phyloP scores from a whole-genome alignment of 352 stramenopile species.

The Pythium periplocum region DNA sequence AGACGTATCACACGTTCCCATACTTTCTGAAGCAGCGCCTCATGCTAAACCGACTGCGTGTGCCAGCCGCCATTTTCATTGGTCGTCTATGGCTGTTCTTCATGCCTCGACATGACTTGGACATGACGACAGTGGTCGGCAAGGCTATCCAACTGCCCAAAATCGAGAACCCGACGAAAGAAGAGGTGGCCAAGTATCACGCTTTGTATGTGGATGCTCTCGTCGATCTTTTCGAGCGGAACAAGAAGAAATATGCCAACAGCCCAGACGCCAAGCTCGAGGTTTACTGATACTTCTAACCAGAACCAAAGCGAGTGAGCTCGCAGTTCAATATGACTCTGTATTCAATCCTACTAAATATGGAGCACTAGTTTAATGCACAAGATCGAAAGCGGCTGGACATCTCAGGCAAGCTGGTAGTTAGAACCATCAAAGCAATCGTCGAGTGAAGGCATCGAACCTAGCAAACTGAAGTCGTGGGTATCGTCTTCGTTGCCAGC shows the following conservation, averaged over 20 bases:
- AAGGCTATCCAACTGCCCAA: slow-evolving; percentile 81
- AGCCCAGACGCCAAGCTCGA: slow-evolving; percentile 53
- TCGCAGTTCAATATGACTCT: no score
- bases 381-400: no score
- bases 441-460: no score
- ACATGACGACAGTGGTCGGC: slow-evolving; percentile 88
- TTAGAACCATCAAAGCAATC: no score
- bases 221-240: slow-evolving; percentile 79
- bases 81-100: slow-evolving; percentile 72
- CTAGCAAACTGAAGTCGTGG: no score
- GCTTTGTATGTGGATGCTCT: slow-evolving; percentile 83
- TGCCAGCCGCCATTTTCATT: slow-evolving; percentile 80
- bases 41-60: slow-evolving; percentile 78
- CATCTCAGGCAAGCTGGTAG: no score
- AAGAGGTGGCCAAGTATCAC: slow-evolving; percentile 89
- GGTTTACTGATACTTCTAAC: slow-evolving; percentile 6
- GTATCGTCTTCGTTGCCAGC: no score
- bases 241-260: slow-evolving; percentile 78
- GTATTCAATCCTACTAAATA: no score
- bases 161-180: slow-evolving; percentile 79
- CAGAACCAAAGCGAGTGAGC: no score
- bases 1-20: slow-evolving; percentile 84
- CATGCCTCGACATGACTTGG: slow-evolving; percentile 69
- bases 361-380: no score
- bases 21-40: slow-evolving; percentile 77